Percentiles rank a stretch among this genome's conserved stretches.
Conservation (phyloP, 108 stramenopile genomes). For the Nannochloropsis gaditana region DNA sequence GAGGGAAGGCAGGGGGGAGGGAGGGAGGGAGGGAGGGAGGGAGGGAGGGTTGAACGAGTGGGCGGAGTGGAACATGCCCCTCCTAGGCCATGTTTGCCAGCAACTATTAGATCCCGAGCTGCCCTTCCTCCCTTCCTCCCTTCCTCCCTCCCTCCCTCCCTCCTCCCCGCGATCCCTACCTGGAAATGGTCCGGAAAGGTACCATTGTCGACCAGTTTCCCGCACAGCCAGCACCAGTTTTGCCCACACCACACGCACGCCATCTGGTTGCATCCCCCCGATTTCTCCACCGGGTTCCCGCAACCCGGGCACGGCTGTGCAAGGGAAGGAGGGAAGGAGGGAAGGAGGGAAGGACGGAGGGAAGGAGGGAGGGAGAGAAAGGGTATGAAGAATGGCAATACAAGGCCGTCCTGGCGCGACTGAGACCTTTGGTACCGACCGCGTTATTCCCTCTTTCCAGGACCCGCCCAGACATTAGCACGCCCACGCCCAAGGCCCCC, state of each 20-base stretch:
- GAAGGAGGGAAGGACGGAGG: background rate
- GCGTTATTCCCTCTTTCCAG: too few species aligned
- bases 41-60: background rate
- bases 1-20: background rate
- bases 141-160: background rate
- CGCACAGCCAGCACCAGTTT: conserved; percentile 59
- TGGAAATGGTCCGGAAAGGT: conserved; percentile 61
- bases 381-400: background rate
- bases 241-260: conserved; percentile 45
- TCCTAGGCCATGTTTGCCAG: background rate
- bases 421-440: too few species aligned
- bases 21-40: conserved; percentile 9
- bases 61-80: too few species aligned
- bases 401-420: too few species aligned
- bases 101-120: background rate
- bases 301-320: conserved; percentile 57
- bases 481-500: background rate
- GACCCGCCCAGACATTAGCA: background rate
- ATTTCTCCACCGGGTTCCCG: conserved; percentile 57
- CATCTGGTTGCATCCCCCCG: conserved; percentile 63
- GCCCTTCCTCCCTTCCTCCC: background rate
- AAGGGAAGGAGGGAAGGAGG: background rate
- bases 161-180: conserved; percentile 12
- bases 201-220: conserved; percentile 55
- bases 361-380: background rate